Base-by-base conservation (phyloP, 1,284 basidiomycete genomes). In the Tilletia walkeri region DNA sequence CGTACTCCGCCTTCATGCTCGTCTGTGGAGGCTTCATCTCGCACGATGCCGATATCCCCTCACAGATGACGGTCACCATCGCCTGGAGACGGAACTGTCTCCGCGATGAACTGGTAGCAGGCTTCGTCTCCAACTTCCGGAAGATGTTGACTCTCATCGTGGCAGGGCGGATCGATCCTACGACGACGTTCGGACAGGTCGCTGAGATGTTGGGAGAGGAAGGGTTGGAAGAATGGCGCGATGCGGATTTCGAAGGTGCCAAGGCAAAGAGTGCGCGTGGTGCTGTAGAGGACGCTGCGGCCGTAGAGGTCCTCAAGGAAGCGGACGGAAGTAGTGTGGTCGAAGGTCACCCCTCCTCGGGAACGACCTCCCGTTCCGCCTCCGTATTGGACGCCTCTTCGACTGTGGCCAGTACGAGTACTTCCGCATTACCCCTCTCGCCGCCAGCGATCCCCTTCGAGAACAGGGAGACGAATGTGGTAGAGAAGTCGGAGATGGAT, bases 181-280 rank as follows among this genome's bases (percentile, higher is more conserved):
- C 3, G 4, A 34, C 59, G 3, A 63, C 59, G 34, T 63, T 63
- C 39, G 59, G 59, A 7, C 38, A 63, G 6, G 59, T 63, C 0
- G 36, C 59, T 3, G 59, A 63, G 59, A 63, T 63, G 59, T 34
- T 63, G 36, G 36, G 39, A 36, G 59, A 63, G 14, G 34, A 38
- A 3, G 36, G 34, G 36, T 18, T 63, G 36, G 10, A 63, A 36
- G 34, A 34, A 20, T 63, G 30, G 34, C 34, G 30, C 18, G 34
- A 10, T 24, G 16, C 59, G 18, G 36, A 63, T 20, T 63, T 63
- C 5, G 59, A 39, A 14, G 41, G 9, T 45, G 41, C 41, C 41
- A 45, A 45, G 41, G 41, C 50, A 18, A 53, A 24, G 20, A 7
- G 50, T 18, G 50, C 50, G 24, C 24, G 24, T 30, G 24, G 24